Conservation (phyloP, 176 grass and related monocot species). For the Oryza australiensis region DNA sequence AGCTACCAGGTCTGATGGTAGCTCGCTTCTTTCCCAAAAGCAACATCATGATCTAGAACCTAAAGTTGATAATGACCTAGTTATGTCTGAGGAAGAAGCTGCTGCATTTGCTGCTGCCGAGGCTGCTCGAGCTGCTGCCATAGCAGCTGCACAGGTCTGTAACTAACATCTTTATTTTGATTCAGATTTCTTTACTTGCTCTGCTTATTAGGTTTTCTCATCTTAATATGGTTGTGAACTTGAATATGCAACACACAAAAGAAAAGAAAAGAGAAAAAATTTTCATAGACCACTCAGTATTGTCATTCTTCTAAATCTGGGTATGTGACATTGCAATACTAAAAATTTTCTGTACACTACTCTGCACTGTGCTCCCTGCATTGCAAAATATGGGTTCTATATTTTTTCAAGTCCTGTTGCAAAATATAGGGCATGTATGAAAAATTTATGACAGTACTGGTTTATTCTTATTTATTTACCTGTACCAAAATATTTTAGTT, state of each 20-base stretch:
- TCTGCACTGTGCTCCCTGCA: not conserved
- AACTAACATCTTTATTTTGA: conserved; percentile 22
- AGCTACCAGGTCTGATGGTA: conserved; percentile 54
- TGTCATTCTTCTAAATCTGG: conserved; percentile 15
- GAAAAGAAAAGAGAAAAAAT: not conserved
- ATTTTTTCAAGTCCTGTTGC: not conserved
- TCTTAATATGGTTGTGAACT: not conserved
- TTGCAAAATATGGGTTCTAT: not conserved
- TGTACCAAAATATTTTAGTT: not conserved
- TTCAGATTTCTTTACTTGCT: not conserved
- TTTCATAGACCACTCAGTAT: not conserved
- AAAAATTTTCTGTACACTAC: not conserved
- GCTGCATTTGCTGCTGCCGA: conserved; percentile 87
- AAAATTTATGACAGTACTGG: not conserved
- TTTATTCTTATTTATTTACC: not conserved
- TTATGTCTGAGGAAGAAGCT: conserved; percentile 84
- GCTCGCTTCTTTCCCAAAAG: conserved; percentile 50
- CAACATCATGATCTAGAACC: conserved; percentile 39
- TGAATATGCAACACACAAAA: not conserved
- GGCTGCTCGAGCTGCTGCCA: conserved; percentile 83
- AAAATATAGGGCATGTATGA: not conserved
- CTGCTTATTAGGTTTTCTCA: not conserved
- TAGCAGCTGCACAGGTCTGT: conserved; percentile 85
- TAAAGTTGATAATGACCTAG: conserved; percentile 42
- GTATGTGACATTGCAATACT: not conserved